phyloP scores from a whole-genome alignment of 768 basidiomycete species.

The Guyanaporus albipodus region DNA sequence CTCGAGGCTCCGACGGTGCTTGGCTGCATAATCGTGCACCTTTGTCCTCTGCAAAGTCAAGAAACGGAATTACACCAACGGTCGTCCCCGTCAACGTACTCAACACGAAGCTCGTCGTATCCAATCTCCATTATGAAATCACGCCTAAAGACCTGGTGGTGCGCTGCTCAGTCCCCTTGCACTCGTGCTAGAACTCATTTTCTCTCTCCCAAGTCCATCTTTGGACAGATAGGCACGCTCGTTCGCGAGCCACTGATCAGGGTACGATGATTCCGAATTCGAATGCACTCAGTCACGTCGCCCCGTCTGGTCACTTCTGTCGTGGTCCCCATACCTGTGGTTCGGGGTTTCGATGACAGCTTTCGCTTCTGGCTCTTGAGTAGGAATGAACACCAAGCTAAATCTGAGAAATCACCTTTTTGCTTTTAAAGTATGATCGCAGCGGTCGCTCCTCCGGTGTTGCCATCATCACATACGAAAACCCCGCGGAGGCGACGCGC shows the following conservation, averaged over 20 bases:
- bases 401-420: conserved; percentile 52
- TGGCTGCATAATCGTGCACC: conserved; percentile 80
- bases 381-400: conserved; percentile 44
- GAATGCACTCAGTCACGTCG: conserved; percentile 33
- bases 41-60: conserved; percentile 30
- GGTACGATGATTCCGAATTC: conserved; percentile 70
- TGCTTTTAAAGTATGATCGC: conserved; percentile 81
- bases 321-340: conserved; percentile 28
- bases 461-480: conserved; percentile 79
- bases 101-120: conserved; percentile 64
- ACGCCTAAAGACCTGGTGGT: conserved; percentile 86
- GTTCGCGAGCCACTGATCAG: conserved; percentile 90
- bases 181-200: conserved; percentile 2
- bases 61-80: conserved; percentile 21
- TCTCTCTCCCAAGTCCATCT: conserved; percentile 58
- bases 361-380: conserved; percentile 42
- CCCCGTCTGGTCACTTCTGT: conserved; percentile 33
- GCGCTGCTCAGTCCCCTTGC: conserved; percentile 29
- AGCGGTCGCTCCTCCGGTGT: conserved; percentile 89
- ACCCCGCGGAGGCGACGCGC: conserved; percentile 67
- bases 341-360: conserved; percentile 34
- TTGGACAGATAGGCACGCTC: conserved; percentile 89
- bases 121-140: conserved; percentile 90
- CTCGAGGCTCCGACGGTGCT: conserved; percentile 54
- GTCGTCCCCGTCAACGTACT: no score